A percentile compares a stretch with the other conserved stretches of the same genome.
phyloP scores from a whole-genome alignment of 306 rosid genomes.

The Fagus sylvatica region DNA sequence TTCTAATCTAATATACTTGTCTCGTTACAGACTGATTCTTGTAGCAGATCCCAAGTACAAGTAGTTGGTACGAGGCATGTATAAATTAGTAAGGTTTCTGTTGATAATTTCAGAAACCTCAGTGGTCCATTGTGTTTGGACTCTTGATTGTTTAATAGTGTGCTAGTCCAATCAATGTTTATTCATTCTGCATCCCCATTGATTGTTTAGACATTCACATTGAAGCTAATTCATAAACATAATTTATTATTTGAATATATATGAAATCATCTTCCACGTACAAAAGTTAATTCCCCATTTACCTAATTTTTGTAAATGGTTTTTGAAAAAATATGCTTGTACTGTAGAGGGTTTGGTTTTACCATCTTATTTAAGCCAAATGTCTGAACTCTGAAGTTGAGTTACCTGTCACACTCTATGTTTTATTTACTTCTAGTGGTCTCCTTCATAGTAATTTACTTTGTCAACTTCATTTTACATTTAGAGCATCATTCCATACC shows the following conservation, averaged over 20 bases:
- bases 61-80: background rate
- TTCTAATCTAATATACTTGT: background rate
- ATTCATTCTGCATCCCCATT: background rate
- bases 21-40: background rate
- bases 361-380: background rate
- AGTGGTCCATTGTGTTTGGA: background rate
- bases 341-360: too few species aligned
- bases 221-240: background rate
- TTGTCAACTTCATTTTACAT: background rate
- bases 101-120: background rate
- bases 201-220: too few species aligned
- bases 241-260: too few species aligned
- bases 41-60: too few species aligned
- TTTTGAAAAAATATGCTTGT: background rate
- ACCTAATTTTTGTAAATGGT: background rate
- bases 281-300: background rate
- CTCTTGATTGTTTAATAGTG: background rate
- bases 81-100: background rate
- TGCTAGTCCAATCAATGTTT: background rate
- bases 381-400: slow-evolving; percentile 1
- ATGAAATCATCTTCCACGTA: too few species aligned
- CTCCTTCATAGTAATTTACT: background rate
- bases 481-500: slow-evolving; percentile 54
- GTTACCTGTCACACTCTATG: background rate
- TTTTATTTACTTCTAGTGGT: background rate